A percentile compares a stretch with the other conserved stretches of the same genome.
Conservation (phyloP, 2,329 filamentous ascomycete genomes). For the Akanthomyces uredinophilus region DNA sequence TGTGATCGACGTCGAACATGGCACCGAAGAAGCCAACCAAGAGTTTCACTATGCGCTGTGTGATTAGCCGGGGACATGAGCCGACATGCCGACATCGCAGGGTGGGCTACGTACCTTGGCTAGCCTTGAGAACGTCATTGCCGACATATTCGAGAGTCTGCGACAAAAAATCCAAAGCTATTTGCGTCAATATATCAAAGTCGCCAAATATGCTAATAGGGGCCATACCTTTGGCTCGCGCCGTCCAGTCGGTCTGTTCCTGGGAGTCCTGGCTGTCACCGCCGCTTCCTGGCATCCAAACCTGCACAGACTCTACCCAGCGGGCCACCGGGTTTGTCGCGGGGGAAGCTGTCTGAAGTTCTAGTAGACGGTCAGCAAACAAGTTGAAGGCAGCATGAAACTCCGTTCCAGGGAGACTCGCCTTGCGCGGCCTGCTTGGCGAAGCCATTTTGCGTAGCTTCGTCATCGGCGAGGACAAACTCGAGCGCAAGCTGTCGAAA, state of each 20-base stretch:
- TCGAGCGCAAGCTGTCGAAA: slow-evolving; percentile 49
- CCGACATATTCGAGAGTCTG: slow-evolving; percentile 46
- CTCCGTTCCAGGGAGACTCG: slow-evolving; percentile 17
- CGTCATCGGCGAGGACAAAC: slow-evolving; percentile 49
- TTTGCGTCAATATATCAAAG: background rate
- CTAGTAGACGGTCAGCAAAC: slow-evolving; percentile 25
- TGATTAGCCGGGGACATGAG: background rate
- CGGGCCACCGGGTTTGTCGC: slow-evolving; percentile 44
- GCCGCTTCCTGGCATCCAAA: slow-evolving; percentile 45
- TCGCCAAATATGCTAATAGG: background rate
- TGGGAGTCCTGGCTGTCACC: slow-evolving; percentile 35
- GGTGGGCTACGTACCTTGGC: slow-evolving; percentile 37
- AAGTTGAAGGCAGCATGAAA: too few species aligned
- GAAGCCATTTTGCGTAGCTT: slow-evolving; percentile 34
- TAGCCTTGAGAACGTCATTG: slow-evolving; percentile 40
- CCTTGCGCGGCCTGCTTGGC: slow-evolving; percentile 42
- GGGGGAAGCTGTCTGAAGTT: slow-evolving; percentile 40
- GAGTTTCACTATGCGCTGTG: slow-evolving; percentile 33
- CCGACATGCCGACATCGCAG: background rate
- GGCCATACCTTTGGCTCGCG: slow-evolving; percentile 46
- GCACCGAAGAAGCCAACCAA: slow-evolving; percentile 51
- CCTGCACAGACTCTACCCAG: slow-evolving; percentile 52
- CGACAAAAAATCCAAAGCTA: slow-evolving; percentile 54
- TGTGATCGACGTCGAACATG: slow-evolving; percentile 55
- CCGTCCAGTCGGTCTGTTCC: slow-evolving; percentile 45